A percentile compares a stretch with the other conserved stretches of the same genome.
Evolutionary conservation across 116 monocot species (phyloP).

Genomic region (Posidonia oceanica): DNA sequence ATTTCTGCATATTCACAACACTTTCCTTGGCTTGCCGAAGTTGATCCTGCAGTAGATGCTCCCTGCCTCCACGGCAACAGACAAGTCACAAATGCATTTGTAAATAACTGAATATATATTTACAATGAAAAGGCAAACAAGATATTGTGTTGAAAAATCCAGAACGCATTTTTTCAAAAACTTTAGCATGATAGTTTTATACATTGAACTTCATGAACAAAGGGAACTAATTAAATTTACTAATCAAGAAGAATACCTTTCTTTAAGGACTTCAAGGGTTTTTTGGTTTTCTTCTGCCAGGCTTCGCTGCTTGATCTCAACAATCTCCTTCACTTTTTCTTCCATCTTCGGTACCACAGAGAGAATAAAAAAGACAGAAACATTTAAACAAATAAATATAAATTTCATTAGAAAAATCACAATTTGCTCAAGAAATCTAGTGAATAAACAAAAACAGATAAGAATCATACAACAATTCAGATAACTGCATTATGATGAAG

Average conservation of each 20-base stretch:
- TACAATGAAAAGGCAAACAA: background rate
- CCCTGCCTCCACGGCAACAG: constrained; percentile 34
- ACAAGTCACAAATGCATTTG: constrained; percentile 1
- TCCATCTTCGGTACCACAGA: constrained; percentile 58
- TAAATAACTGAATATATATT: background rate
- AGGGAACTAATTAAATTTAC: too few species aligned
- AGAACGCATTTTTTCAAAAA: too few species aligned
- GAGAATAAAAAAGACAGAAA: background rate
- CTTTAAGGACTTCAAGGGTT: constrained; percentile 91
- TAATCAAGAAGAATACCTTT: constrained; percentile 43
- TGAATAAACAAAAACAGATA: background rate
- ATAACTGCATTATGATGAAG: too few species aligned
- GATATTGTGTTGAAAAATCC: background rate
- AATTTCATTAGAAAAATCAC: background rate
- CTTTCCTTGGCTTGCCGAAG: constrained; percentile 89
- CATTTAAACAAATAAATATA: background rate
- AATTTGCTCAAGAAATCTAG: background rate
- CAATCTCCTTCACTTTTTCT: constrained; percentile 94
- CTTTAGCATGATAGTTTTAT: too few species aligned
- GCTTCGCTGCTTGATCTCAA: constrained; percentile 93
- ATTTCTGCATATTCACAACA: constrained; percentile 89
- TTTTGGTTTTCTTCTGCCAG: constrained; percentile 96
- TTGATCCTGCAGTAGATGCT: constrained; percentile 81
- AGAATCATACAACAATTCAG: background rate
- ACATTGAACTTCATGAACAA: too few species aligned